Conservation (phyloP, 805 yeast species). For the Pichia ethanolica region DNA sequence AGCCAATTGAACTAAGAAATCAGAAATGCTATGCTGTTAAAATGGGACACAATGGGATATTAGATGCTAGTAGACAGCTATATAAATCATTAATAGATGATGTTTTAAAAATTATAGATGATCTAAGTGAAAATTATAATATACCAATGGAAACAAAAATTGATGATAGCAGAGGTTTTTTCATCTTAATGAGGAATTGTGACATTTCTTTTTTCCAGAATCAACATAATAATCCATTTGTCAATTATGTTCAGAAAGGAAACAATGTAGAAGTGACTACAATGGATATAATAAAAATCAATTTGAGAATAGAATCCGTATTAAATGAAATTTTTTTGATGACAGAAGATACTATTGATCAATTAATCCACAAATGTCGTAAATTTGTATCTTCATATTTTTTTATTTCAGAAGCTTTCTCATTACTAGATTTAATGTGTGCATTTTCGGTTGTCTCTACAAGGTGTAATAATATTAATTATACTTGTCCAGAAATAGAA, state of each 20-base stretch:
- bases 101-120: conserved; percentile 23
- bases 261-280: conserved; percentile 34
- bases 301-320: conserved; percentile 33
- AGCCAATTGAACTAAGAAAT: conserved; percentile 34
- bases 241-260: conserved; percentile 25
- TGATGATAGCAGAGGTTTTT: conserved; percentile 33
- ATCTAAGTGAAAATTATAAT: conserved; percentile 18
- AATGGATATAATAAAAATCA: conserved; percentile 32
- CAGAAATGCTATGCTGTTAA: conserved; percentile 39
- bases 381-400: conserved; percentile 29
- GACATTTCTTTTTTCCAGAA: not conserved
- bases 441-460: conserved; percentile 23
- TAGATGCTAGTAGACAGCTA: conserved; percentile 37
- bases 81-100: conserved; percentile 34
- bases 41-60: conserved; percentile 36
- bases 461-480: conserved; percentile 11
- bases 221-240: conserved; percentile 18
- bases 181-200: conserved; percentile 23
- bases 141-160: conserved; percentile 27
- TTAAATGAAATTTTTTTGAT: conserved; percentile 34
- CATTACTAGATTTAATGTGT: conserved; percentile 33
- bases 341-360: conserved; percentile 34
- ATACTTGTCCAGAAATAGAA: conserved; percentile 33
- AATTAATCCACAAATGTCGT: conserved; percentile 22
- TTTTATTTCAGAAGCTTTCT: conserved; percentile 37